Evolutionary conservation across 257 asterid genomes (phyloP).

Genomic region (Asclepias syriaca): DNA sequence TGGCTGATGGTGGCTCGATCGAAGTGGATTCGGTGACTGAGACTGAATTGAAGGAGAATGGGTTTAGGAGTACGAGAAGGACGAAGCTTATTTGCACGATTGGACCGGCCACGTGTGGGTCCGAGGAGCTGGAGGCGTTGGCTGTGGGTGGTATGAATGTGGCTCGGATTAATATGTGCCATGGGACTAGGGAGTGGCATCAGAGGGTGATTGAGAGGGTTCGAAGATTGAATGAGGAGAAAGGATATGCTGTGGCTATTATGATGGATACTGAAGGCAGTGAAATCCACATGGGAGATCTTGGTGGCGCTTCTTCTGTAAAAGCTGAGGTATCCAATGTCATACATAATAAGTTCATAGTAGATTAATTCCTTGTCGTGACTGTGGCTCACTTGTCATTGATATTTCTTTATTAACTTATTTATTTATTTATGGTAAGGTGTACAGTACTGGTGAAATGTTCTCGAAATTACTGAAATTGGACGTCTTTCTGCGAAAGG

Average conservation of each 20-base stretch:
- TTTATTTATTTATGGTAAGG: background rate
- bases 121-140: conserved; percentile 87
- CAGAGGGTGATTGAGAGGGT: conserved; percentile 73
- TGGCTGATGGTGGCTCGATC: conserved; percentile 56
- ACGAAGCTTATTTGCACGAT: conserved; percentile 89
- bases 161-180: conserved; percentile 97
- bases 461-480: background rate
- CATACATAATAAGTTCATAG: background rate
- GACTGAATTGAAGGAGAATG: conserved; percentile 95
- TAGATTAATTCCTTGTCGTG: background rate
- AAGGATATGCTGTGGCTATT: conserved; percentile 92
- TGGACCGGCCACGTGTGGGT: conserved; percentile 76
- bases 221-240: conserved; percentile 89
- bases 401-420: background rate
- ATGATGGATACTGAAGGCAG: conserved; percentile 99
- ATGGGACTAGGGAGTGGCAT: conserved; percentile 98
- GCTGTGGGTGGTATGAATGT: conserved; percentile 98
- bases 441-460: background rate
- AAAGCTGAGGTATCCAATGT: conserved; percentile 71
- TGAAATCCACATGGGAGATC: conserved; percentile 99
- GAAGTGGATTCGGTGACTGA: conserved; percentile 95
- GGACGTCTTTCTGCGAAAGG: background rate
- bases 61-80: conserved; percentile 91
- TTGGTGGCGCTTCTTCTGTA: conserved; percentile 84
- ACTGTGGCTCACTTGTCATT: background rate